A percentile compares a stretch with the other conserved stretches of the same genome.
Conservation (phyloP, 2,329 filamentous ascomycete genomes). For the Calcarisporium arbuscula region DNA sequence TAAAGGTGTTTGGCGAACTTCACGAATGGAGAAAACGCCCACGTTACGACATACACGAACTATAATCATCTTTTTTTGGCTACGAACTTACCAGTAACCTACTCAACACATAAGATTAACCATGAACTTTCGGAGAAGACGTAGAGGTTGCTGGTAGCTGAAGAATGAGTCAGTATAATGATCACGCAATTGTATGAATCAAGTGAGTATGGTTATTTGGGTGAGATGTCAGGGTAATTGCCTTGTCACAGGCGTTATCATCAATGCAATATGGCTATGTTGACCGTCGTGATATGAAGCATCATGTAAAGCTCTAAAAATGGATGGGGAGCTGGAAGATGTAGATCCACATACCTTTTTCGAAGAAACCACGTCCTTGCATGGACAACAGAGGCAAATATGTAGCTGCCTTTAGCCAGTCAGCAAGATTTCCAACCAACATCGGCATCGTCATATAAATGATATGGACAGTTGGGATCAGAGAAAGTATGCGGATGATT, state of each 20-base stretch:
- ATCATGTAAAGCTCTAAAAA: slow-evolving; percentile 27
- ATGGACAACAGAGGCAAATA: not conserved
- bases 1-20: no score
- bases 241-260: slow-evolving; percentile 42
- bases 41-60: no score
- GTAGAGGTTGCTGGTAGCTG: no score
- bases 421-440: slow-evolving; percentile 13
- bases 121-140: no score
- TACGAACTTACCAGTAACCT: no score
- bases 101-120: no score
- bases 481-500: slow-evolving; percentile 25
- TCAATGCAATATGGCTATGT: slow-evolving; percentile 41
- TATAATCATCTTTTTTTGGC: no score
- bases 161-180: no score
- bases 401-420: slow-evolving; percentile 9
- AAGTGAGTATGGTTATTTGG: slow-evolving; percentile 15
- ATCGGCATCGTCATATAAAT: slow-evolving; percentile 11
- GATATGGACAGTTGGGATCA: slow-evolving; percentile 18
- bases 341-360: slow-evolving; percentile 4
- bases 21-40: no score
- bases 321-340: not conserved
- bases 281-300: slow-evolving; percentile 42
- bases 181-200: no score
- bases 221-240: slow-evolving; percentile 21
- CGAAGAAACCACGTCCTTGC: not conserved